Evolutionary conservation across 192 early-diverging fungal genomes (phyloP), one percentile per base, ranked within the genome.

Genomic region (Backusella luteola): DNA sequence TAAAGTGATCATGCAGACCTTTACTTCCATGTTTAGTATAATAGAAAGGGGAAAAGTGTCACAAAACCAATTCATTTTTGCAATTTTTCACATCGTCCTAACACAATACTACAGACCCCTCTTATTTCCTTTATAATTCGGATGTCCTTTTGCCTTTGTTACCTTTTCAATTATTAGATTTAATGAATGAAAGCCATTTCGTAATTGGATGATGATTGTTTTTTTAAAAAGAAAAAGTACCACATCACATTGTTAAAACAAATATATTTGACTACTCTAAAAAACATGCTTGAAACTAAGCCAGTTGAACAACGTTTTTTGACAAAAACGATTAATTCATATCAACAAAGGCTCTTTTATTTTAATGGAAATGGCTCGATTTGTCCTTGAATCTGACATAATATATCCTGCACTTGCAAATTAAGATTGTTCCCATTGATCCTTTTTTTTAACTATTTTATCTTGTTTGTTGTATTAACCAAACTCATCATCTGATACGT

Each of bases 1-100:
- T 29, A 63, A 63, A 23, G 26, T 63, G 56, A 63, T 63, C 56
- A 63, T 63, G 56, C 56, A 63, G 9, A 63, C 11, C 26, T 63
- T 63, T 63, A 12, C 56, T 63, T 63, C 56, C 56, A 63, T 29
- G 56, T 63, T 29, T 63, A 29, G 56, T 63, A 63, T 63, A 29
- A 63, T 63, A 63, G 56, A 63, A 63, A 63, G 56, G 56, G 56
- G 56, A 29, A 63, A 29, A 63, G 56, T 63, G 21, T 29, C 23
- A 63, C 56, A 63, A 63, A 63, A 29, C 56, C 5, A 63, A 11
- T 12, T 29, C 9, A 29, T 12, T 14, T 63, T 63, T 63, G 46
- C 46, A n/a, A 19, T 63, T 63, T 63, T 63, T 63, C 56, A 63
- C 56, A 63, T 63, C 2, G 12, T 4, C 8, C 23, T 29, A 29